phyloP scores from a whole-genome alignment of 371 early-diverging fungal genomes.

The Apophysomyces ossiformis region DNA sequence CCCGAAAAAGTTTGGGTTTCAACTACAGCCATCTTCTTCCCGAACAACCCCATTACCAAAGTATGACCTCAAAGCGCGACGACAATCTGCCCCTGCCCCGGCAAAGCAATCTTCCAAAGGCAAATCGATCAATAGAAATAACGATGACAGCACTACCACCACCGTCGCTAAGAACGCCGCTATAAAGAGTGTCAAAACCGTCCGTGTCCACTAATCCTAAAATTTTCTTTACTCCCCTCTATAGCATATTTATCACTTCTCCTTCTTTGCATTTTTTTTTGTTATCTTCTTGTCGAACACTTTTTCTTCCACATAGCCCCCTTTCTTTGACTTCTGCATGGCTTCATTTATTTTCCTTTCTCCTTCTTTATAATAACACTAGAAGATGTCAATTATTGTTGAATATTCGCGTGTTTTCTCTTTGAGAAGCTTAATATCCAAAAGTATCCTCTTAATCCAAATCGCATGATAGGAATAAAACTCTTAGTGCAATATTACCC shows the following conservation, averaged over 20 bases:
- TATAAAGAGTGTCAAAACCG: constrained; percentile 31
- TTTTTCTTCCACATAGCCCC: background rate
- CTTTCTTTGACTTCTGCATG: background rate
- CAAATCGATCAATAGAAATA: constrained; percentile 1
- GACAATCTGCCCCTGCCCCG: constrained; percentile 32
- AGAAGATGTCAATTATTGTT: too few relatives aligned
- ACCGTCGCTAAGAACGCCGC: constrained; percentile 13
- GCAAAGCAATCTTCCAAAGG: constrained; percentile 13
- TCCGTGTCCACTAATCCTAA: constrained; percentile 36
- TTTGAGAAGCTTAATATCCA: too few relatives aligned
- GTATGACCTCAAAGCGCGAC: constrained; percentile 21
- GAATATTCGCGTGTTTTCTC: too few relatives aligned
- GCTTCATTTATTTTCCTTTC: background rate
- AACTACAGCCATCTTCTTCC: constrained; percentile 19
- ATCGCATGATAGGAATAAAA: too few relatives aligned
- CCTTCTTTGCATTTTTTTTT: background rate
- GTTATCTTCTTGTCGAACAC: background rate
- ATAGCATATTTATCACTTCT: background rate
- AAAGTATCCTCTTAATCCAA: too few relatives aligned
- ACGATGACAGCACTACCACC: constrained; percentile 5
- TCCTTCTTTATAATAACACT: background rate
- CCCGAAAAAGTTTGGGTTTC: constrained; percentile 6
- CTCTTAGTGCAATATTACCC: too few relatives aligned
- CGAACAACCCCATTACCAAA: constrained; percentile 23
- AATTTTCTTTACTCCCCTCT: background rate